These are phyloP conservation scores for Venturia asperata DNA, from an alignment of 2,329 filamentous ascomycete genomes.

Conservation along the genomic window DNA sequence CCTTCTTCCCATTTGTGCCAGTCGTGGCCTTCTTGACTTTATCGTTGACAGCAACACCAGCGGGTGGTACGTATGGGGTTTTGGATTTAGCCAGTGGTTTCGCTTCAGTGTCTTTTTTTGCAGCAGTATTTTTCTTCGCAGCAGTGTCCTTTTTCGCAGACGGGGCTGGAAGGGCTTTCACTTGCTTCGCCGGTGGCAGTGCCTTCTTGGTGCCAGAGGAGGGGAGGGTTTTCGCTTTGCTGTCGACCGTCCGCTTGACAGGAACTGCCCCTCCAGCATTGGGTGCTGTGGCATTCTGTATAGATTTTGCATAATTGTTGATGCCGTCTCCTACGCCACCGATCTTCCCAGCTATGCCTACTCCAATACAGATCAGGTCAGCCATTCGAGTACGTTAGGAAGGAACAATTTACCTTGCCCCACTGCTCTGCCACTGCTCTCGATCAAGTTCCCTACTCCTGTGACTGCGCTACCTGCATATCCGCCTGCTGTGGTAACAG, in stretches of 20 bases:
- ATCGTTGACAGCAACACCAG: conserved; percentile 1
- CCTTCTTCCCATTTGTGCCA: conserved; percentile 6
- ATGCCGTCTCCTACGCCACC: conserved; percentile 13
- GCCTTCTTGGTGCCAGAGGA: conserved; percentile 13
- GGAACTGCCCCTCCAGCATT: conserved; percentile 8
- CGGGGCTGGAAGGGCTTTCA: not conserved
- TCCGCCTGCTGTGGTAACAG: conserved; percentile 31
- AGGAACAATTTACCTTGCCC: conserved; percentile 17
- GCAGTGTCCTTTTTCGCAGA: conserved; percentile 11
- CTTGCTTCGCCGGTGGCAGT: not conserved
- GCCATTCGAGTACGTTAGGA: not conserved
- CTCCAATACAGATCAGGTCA: conserved; percentile 12
- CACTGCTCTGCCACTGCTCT: conserved; percentile 21
- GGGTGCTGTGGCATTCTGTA: conserved; percentile 16
- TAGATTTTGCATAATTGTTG: conserved; percentile 4
- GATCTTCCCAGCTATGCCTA: conserved; percentile 16
- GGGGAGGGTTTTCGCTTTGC: conserved; percentile 16
- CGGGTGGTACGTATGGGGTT: conserved; percentile 4
- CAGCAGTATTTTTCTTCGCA: not conserved
- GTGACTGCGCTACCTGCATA: conserved; percentile 34
- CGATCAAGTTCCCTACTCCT: conserved; percentile 33
- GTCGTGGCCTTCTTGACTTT: not conserved
- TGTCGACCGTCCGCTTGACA: conserved; percentile 2
- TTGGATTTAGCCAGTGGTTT: conserved; percentile 9
- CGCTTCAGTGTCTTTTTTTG: conserved; percentile 3